These are phyloP conservation scores for Lentithecium fluviatile DNA, from an alignment of 495 filamentous ascomycete species.

Conservation along the genomic window DNA sequence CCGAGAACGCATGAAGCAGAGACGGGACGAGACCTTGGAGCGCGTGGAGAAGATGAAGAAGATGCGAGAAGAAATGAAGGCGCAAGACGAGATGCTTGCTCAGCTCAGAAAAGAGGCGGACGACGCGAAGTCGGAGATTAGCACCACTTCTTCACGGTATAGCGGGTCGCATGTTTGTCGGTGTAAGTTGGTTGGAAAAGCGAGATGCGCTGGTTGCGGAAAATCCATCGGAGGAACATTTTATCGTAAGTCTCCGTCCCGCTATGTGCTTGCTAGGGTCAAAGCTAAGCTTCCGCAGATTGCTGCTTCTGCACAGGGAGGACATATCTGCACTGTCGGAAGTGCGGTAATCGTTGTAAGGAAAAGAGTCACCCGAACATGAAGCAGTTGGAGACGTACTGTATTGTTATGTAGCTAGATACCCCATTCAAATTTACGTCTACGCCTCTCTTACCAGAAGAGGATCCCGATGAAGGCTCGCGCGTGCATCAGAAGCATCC, in stretches of 20 bases:
- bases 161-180: not conserved
- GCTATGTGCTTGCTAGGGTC: not conserved
- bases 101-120: not conserved
- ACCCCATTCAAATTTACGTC: not conserved
- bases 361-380: slow-evolving; percentile 8
- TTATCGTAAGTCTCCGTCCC: slow-evolving; percentile 2
- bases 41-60: not conserved
- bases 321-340: slow-evolving; percentile 10
- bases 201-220: not conserved
- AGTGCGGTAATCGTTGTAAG: slow-evolving; percentile 2
- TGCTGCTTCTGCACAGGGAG: slow-evolving; percentile 12
- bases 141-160: not conserved
- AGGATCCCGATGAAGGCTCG: too few relatives aligned
- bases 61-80: not conserved
- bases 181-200: not conserved
- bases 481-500: too few relatives aligned
- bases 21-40: not conserved
- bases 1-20: not conserved
- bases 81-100: not conserved
- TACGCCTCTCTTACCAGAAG: not conserved
- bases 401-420: slow-evolving; percentile 11
- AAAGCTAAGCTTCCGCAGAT: slow-evolving; percentile 3
- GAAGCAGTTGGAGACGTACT: slow-evolving; percentile 5
- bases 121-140: not conserved
- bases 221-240: slow-evolving; percentile 1